Conservation (phyloP, 306 rosid genomes). For the Prunus fruticosa region DNA sequence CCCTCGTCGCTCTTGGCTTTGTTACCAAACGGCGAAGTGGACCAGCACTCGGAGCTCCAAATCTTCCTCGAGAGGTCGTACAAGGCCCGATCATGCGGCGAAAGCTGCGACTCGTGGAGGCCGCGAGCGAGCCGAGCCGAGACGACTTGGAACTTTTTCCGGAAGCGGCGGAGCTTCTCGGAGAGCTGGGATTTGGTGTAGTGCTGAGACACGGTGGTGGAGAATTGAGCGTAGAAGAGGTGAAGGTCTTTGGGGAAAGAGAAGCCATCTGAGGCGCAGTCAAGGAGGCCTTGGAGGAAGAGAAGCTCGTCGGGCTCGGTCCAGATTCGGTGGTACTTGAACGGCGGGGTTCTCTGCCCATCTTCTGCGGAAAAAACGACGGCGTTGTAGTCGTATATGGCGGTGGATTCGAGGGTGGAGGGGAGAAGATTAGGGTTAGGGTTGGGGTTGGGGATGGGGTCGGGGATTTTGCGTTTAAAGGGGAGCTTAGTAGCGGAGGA, state of each 20-base stretch:
- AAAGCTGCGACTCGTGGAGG: constrained; percentile 4
- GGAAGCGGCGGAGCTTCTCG: constrained; percentile 40
- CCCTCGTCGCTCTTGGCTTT: neutral
- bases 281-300: constrained; percentile 35
- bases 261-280: constrained; percentile 17
- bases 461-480: constrained; percentile 30
- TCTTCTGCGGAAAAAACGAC: neutral
- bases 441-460: neutral
- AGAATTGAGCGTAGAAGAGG: constrained; percentile 32
- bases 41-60: constrained; percentile 29
- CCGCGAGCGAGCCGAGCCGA: constrained; percentile 24
- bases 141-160: constrained; percentile 26
- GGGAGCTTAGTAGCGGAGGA: constrained; percentile 29
- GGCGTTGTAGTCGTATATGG: neutral
- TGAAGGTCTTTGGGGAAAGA: constrained; percentile 30
- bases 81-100: constrained; percentile 29
- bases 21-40: constrained; percentile 15
- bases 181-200: constrained; percentile 40
- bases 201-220: constrained; percentile 25
- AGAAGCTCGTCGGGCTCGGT: constrained; percentile 33
- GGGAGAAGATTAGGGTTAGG: constrained; percentile 1
- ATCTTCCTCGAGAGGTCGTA: constrained; percentile 30
- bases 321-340: constrained; percentile 42
- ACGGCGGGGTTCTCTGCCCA: constrained; percentile 5
- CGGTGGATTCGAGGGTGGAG: neutral